These are phyloP conservation scores for Erodium trifolium DNA, from an alignment of 441 rosid species.

Conservation along the genomic window DNA sequence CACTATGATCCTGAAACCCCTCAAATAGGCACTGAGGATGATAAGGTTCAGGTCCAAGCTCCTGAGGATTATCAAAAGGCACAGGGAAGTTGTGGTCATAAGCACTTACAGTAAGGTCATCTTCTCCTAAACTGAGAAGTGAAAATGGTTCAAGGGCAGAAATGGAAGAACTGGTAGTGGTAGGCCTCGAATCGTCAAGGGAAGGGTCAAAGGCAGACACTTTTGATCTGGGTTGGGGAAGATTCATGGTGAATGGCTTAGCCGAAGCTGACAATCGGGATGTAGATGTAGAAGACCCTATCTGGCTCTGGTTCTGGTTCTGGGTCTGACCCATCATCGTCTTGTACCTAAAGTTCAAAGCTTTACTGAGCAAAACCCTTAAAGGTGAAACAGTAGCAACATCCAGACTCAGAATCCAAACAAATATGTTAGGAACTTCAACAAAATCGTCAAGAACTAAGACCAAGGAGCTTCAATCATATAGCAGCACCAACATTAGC, in stretches of 20 bases:
- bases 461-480: not conserved
- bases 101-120: conserved; percentile 8
- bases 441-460: not conserved
- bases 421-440: not conserved
- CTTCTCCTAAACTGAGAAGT: conserved; percentile 6
- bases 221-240: conserved; percentile 1
- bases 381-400: not conserved
- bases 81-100: conserved; percentile 14
- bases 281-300: conserved; percentile 5
- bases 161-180: no score
- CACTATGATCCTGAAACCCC: not conserved
- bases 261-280: conserved; percentile 38
- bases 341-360: not conserved
- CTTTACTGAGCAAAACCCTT: not conserved
- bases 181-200: conserved; percentile 3
- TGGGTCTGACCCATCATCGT: conserved; percentile 14
- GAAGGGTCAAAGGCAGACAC: not conserved
- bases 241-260: conserved; percentile 25
- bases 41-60: conserved; percentile 12
- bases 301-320: not conserved
- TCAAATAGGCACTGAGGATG: not conserved
- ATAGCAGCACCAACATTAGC: not conserved
- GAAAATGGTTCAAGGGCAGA: conserved; percentile 20
- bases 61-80: conserved; percentile 14
- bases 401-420: not conserved